Conservation (phyloP, 305 asterid genomes). For the Fraxinus sp. region DNA sequence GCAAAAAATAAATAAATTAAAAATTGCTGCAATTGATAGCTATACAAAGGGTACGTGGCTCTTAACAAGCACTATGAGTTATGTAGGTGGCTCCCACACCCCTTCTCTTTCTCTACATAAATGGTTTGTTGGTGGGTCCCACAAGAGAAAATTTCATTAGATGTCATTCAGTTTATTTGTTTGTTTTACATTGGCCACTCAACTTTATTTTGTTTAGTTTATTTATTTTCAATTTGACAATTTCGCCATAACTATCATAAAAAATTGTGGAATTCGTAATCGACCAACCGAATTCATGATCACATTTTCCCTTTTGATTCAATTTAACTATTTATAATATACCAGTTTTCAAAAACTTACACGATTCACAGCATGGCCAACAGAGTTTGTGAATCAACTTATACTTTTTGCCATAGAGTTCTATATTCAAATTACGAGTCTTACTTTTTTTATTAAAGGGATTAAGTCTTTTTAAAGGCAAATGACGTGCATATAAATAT, state of each 20-base stretch:
- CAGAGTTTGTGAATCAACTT: neutral
- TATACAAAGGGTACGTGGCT: conserved; percentile 60
- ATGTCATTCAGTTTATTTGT: neutral
- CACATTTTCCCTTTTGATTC: neutral
- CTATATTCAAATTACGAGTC: no score
- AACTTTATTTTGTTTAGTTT: neutral
- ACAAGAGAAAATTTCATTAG: neutral
- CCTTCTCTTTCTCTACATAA: neutral
- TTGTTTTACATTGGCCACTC: neutral
- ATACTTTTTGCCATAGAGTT: neutral
- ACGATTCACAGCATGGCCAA: neutral
- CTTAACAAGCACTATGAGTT: conserved; percentile 47
- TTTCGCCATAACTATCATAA: neutral
- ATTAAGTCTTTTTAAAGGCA: neutral
- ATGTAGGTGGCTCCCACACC: conserved; percentile 18
- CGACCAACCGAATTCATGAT: neutral
- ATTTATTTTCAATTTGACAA: neutral
- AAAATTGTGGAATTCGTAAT: neutral
- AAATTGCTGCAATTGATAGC: conserved; percentile 26
- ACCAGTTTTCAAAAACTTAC: neutral
- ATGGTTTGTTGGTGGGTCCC: conserved; percentile 16
- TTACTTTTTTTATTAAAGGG: neutral
- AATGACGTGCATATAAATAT: neutral
- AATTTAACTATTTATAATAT: neutral
- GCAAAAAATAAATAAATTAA: neutral